Evolutionary conservation across 345 rosid species (phyloP).

Genomic region (Populus simonii): DNA sequence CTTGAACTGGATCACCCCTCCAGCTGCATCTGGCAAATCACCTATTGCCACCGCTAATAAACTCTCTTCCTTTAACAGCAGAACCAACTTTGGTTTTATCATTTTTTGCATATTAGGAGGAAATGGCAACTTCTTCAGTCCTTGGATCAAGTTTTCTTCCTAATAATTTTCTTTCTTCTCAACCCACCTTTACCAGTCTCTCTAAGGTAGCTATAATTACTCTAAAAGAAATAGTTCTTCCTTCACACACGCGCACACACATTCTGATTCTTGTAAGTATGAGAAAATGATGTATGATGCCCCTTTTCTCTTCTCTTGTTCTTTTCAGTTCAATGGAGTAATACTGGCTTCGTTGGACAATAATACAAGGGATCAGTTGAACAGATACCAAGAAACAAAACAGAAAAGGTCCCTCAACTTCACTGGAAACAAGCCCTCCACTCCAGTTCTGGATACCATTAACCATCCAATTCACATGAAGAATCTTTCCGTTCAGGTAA

Average conservation of each 20-base stretch:
- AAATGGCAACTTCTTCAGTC: constrained; percentile 3
- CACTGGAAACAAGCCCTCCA: constrained; percentile 34
- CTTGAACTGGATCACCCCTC: too few relatives aligned
- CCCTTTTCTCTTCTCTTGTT: neutral
- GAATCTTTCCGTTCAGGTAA: constrained; percentile 38
- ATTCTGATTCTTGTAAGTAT: neutral
- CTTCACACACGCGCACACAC: neutral
- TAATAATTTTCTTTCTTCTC: neutral
- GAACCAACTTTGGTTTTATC: too few relatives aligned
- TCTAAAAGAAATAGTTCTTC: neutral
- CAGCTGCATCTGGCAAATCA: too few relatives aligned
- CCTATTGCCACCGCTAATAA: too few relatives aligned
- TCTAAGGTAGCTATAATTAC: neutral
- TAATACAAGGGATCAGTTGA: constrained; percentile 4
- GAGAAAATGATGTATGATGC: neutral
- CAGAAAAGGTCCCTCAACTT: constrained; percentile 23
- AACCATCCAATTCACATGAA: constrained; percentile 42
- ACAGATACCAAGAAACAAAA: neutral
- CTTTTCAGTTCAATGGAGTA: constrained; percentile 2
- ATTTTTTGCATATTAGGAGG: too few relatives aligned
- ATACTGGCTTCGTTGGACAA: constrained; percentile 11
- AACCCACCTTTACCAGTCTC: neutral
- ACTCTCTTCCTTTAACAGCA: too few relatives aligned
- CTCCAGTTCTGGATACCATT: constrained; percentile 43
- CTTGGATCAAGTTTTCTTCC: constrained; percentile 9